Conservation (phyloP, 2,329 filamentous ascomycete species). For the Trichophyton schoenleinii region DNA sequence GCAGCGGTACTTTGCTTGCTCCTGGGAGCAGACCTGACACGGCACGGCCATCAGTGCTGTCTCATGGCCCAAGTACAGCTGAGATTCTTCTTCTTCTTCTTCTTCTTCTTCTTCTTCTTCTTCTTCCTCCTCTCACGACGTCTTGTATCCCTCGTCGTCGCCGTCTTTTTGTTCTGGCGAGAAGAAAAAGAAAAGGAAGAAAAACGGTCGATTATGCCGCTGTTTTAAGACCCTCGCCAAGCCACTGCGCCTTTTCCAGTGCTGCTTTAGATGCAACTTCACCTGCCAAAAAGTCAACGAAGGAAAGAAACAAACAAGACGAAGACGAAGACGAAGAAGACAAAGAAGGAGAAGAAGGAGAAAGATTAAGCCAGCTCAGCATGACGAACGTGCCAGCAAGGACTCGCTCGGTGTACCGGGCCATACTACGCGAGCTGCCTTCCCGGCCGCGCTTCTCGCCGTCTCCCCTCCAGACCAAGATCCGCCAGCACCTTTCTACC, state of each 20-base stretch:
- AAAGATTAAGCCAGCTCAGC: background rate
- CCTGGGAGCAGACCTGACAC: conserved; percentile 20
- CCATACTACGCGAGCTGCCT: conserved; percentile 78
- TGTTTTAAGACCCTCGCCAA: background rate
- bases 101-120: too few relatives aligned
- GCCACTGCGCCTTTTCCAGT: background rate
- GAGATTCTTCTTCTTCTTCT: background rate
- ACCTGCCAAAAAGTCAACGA: background rate
- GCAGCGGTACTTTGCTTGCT: conserved; percentile 23
- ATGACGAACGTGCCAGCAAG: conserved; percentile 20
- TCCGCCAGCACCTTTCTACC: conserved; percentile 51
- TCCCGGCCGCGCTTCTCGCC: conserved; percentile 50
- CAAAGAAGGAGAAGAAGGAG: background rate
- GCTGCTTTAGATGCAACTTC: background rate
- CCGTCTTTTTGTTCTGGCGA: background rate
- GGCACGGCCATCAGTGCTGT: conserved; percentile 7
- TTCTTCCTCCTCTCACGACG: too few relatives aligned
- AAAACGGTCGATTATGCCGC: background rate
- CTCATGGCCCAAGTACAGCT: background rate
- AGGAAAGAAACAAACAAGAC: background rate
- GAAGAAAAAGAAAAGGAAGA: background rate
- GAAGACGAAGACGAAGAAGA: background rate
- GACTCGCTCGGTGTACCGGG: conserved; percentile 69
- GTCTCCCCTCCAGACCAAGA: conserved; percentile 56
- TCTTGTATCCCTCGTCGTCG: background rate